Base-by-base conservation (phyloP, 768 basidiomycete species). In the Lentinula sp. region DNA sequence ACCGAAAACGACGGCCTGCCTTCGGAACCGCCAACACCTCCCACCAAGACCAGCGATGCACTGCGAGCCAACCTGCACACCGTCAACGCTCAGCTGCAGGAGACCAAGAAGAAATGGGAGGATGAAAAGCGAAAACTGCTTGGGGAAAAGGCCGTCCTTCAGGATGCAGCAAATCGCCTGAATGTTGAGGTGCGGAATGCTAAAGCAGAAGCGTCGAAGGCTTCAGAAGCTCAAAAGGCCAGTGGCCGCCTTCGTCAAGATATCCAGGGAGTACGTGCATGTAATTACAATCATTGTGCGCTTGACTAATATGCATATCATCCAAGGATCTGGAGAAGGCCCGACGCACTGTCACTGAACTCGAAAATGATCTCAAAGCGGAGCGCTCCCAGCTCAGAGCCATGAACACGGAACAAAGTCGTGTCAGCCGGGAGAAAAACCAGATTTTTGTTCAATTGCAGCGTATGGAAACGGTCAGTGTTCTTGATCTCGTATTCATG, bases 61-160 rank as follows among this genome's bases (percentile, higher is more conserved):
- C 74, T 92, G 37, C 81, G 80, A 35, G 70, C 75, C 15, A 82
- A 91, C 58, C 70, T 93, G 51, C 80, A 78, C 60, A 73, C 77
- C 5, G 85, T 90, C 60, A 89, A 89, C 61, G 62, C 70, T 3
- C 83, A 92, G 63, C 77, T 93, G 32, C 80, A 81, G 18, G 71
- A 73, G 40, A 82, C 93, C 77, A 88, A 82, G 75, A 78, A 76
- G 49, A 77, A 83, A 68, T 92, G 91, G 91, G 81, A 82, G 31
- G 76, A 80, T n/a, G 89, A 91, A 66, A 84, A 80, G 68, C 75
- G 73, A 37, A 77, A 80, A 58, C 75, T 92, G 13, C 67, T 87
- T 31, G 87, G 82, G 52, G 88, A 93, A 71, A 91, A 87, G 54
- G 85, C 82, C 2, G 81, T 83, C 46, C 81, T 94, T 35, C 86